phyloP scores from a whole-genome alignment of 75 land plant species.

The Sequoia sempervirens region DNA sequence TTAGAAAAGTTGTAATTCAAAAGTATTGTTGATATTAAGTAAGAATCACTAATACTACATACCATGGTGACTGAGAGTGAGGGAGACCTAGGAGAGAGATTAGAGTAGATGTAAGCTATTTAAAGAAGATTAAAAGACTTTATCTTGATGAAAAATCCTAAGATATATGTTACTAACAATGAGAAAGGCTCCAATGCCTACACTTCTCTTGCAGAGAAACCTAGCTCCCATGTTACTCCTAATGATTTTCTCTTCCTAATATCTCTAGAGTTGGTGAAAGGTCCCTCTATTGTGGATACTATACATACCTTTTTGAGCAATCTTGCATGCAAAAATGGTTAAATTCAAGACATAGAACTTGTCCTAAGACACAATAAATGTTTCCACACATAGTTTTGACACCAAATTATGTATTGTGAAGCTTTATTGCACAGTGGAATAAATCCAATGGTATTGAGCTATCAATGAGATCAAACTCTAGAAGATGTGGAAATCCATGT shows the following conservation, averaged over 20 bases:
- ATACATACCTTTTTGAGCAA: too few relatives aligned
- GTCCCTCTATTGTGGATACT: slow-evolving; percentile 92
- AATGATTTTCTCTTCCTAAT: slow-evolving; percentile 94
- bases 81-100: slow-evolving; percentile 45
- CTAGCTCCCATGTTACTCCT: slow-evolving; percentile 45
- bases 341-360: too few relatives aligned
- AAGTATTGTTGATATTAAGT: slow-evolving; percentile 58
- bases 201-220: slow-evolving; percentile 14
- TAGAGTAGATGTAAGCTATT: slow-evolving; percentile 65
- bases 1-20: slow-evolving; percentile 61
- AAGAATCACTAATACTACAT: slow-evolving; percentile 75
- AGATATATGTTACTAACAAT: slow-evolving; percentile 21
- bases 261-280: slow-evolving; percentile 90
- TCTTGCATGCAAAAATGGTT: too few relatives aligned
- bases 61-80: slow-evolving; percentile 51
- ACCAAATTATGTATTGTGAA: too few relatives aligned
- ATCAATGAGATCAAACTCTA: slow-evolving; percentile 37
- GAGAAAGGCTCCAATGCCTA: slow-evolving; percentile 18
- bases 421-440: slow-evolving; percentile 91
- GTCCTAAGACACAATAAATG: too few relatives aligned
- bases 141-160: slow-evolving; percentile 52
- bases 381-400: too few relatives aligned
- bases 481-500: slow-evolving; percentile 19
- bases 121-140: slow-evolving; percentile 70
- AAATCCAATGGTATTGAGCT: slow-evolving; percentile 78